Conservation (phyloP, 768 basidiomycete species). For the Tricholomella constricta region DNA sequence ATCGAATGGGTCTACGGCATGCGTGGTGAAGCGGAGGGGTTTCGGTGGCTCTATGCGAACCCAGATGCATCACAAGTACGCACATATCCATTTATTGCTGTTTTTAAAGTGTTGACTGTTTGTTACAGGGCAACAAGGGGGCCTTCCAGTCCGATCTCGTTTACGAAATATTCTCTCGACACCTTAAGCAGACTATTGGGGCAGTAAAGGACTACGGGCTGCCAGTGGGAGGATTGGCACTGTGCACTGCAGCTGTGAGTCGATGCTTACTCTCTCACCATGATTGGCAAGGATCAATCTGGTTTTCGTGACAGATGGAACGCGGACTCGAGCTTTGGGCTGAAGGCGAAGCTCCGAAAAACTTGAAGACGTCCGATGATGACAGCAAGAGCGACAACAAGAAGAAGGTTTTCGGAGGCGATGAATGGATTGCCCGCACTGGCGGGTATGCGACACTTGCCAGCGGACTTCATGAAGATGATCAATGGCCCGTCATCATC, state of each 20-base stretch:
- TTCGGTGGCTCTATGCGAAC: neutral
- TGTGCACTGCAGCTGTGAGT: neutral
- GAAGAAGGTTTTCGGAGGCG: neutral
- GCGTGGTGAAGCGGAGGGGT: neutral
- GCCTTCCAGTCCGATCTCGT: neutral
- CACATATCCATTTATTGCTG: neutral
- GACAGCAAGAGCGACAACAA: no score
- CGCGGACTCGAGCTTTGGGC: neutral
- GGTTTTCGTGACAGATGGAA: neutral
- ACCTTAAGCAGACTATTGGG: neutral
- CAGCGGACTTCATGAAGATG: neutral
- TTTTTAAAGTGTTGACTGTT: neutral
- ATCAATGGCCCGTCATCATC: neutral
- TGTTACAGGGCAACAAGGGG: neutral
- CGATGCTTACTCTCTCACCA: neutral
- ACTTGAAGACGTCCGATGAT: neutral
- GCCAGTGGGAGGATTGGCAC: neutral
- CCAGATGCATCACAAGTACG: neutral
- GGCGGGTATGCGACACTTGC: neutral
- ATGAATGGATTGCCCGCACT: neutral
- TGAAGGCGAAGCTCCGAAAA: neutral
- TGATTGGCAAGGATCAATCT: neutral
- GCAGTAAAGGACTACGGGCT: neutral
- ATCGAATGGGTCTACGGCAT: neutral
- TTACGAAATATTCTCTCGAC: neutral